Conservation (phyloP, 768 basidiomycete genomes). For the Boletellus ananas region DNA sequence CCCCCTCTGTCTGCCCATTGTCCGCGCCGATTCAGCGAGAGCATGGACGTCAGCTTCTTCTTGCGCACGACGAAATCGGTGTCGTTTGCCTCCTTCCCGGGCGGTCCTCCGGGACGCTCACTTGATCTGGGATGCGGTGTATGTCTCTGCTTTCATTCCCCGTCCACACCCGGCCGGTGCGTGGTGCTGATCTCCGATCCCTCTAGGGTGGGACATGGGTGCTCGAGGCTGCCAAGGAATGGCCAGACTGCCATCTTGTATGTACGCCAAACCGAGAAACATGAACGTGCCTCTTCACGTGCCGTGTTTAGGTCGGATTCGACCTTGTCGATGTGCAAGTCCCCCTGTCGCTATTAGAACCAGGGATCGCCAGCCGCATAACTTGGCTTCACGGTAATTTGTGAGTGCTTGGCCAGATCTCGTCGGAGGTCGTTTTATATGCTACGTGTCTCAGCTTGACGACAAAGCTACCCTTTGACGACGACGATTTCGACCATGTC, state of each 20-base stretch:
- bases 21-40: conserved; percentile 39
- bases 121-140: conserved; percentile 77
- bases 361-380: conserved; percentile 53
- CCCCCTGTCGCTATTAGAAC: conserved; percentile 48
- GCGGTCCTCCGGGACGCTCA: conserved; percentile 47
- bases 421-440: conserved; percentile 1
- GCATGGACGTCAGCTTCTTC: conserved; percentile 49
- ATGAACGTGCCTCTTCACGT: conserved; percentile 1
- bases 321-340: conserved; percentile 76
- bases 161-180: neutral
- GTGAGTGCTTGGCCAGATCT: conserved; percentile 38
- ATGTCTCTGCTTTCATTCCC: conserved; percentile 22
- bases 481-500: conserved; percentile 81
- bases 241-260: conserved; percentile 64
- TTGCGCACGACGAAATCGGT: conserved; percentile 50
- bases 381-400: conserved; percentile 77
- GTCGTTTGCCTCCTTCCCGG: conserved; percentile 54
- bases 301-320: conserved; percentile 58
- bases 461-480: conserved; percentile 74
- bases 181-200: neutral
- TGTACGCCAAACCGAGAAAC: conserved; percentile 21
- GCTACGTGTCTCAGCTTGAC: conserved; percentile 48
- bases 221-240: conserved; percentile 67
- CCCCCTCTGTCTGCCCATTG: no score
- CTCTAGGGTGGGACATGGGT: conserved; percentile 65